phyloP scores from a whole-genome alignment of 192 early-diverging fungal species.

The Gamsiella multidivaricata region DNA sequence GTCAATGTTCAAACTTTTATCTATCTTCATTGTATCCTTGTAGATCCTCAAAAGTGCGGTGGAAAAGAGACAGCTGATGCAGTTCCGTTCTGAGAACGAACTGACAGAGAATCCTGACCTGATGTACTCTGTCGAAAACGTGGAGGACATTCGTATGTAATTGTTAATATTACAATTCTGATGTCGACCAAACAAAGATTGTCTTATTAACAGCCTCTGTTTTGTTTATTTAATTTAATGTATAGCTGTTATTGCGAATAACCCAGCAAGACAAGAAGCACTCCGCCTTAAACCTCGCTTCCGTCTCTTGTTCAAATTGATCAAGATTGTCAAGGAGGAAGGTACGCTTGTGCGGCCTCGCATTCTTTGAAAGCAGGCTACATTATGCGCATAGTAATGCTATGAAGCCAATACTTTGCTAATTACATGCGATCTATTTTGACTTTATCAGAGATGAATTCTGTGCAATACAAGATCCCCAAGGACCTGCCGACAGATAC shows the following conservation, averaged over 20 bases:
- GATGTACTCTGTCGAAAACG: conserved; percentile 40
- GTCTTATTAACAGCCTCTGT: no score
- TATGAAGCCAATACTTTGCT: no score
- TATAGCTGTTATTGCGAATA: conserved; percentile 32
- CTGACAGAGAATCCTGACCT: conserved; percentile 47
- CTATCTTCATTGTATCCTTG: background rate
- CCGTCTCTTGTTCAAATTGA: conserved; percentile 55
- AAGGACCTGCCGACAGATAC: conserved; percentile 50
- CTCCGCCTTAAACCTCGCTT: conserved; percentile 50
- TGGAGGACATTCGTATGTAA: conserved; percentile 43
- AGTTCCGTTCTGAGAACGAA: conserved; percentile 44
- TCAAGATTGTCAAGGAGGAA: conserved; percentile 44
- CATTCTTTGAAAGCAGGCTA: no score
- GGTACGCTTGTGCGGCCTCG: conserved; percentile 20
- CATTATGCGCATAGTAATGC: no score
- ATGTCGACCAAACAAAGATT: no score
- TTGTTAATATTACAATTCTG: background rate
- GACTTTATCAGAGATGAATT: background rate
- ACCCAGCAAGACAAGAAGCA: conserved; percentile 24
- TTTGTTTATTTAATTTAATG: no score
- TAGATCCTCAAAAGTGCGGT: conserved; percentile 58
- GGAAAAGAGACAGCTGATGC: conserved; percentile 39
- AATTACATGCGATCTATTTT: no score
- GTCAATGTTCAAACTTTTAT: no score
- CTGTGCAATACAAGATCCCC: conserved; percentile 46